Evolutionary conservation across 2,329 filamentous ascomycete genomes (phyloP).

Genomic region (Parasarocladium wereldwijsianum): DNA sequence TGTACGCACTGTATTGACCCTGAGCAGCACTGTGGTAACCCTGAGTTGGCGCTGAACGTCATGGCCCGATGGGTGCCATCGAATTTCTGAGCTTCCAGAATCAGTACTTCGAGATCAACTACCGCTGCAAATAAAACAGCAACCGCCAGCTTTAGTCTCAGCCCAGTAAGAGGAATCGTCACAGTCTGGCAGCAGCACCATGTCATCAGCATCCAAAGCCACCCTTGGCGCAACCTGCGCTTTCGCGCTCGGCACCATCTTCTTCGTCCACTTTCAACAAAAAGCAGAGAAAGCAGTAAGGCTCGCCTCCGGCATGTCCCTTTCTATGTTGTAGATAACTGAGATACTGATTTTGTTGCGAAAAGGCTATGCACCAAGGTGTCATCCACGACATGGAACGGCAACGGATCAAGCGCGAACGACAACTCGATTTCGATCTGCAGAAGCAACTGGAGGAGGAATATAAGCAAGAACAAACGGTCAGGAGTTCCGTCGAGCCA

Average conservation of each 20-base stretch:
- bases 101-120: too few relatives aligned
- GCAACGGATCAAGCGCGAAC: slow-evolving; percentile 76
- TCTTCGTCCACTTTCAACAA: slow-evolving; percentile 83
- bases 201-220: slow-evolving; percentile 84
- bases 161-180: too few relatives aligned
- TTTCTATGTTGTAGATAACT: too few relatives aligned
- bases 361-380: slow-evolving; percentile 64
- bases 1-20: too few relatives aligned
- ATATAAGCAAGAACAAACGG: slow-evolving; percentile 77
- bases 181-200: slow-evolving; percentile 20
- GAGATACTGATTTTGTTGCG: background rate
- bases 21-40: too few relatives aligned
- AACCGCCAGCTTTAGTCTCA: too few relatives aligned
- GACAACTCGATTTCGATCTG: slow-evolving; percentile 89
- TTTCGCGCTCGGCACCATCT: slow-evolving; percentile 61
- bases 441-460: slow-evolving; percentile 74
- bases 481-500: slow-evolving; percentile 30
- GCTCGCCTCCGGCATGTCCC: slow-evolving; percentile 10
- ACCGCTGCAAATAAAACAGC: too few relatives aligned
- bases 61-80: too few relatives aligned
- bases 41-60: too few relatives aligned
- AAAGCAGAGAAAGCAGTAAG: slow-evolving; percentile 67
- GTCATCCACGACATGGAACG: slow-evolving; percentile 92
- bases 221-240: slow-evolving; percentile 68
- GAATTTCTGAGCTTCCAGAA: too few relatives aligned